Evolutionary conservation across 139 green algal genomes (phyloP).

Genomic region (Chlamydomonas urium): DNA sequence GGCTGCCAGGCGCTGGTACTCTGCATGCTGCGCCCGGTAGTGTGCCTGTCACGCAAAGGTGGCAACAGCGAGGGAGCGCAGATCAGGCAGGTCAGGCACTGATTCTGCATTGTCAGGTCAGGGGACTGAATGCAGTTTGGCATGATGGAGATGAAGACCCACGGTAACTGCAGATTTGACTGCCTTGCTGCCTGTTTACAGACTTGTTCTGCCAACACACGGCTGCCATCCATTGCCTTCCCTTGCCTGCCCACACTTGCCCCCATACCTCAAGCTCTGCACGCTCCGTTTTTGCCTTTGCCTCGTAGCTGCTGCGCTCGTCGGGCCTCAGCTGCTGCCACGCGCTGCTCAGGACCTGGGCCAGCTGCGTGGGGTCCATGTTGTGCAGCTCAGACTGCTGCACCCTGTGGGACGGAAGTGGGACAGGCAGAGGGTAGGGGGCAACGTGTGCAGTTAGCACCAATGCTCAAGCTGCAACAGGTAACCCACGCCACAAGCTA

Average conservation of each 20-base stretch:
- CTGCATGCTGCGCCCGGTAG: not conserved
- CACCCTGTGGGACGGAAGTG: not conserved
- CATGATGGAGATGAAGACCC: not conserved
- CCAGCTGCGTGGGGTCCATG: constrained; percentile 16
- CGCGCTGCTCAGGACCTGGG: constrained; percentile 22
- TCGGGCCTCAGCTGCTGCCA: constrained; percentile 25
- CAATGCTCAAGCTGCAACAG: no score
- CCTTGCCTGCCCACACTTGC: not conserved
- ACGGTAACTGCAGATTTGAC: not conserved
- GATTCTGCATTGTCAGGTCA: not conserved
- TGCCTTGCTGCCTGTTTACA: not conserved
- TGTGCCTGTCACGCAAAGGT: not conserved
- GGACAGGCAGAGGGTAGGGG: not conserved
- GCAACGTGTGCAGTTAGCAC: not conserved
- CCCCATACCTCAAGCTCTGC: not conserved
- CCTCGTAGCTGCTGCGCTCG: constrained; percentile 21
- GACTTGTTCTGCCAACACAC: not conserved
- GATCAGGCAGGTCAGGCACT: not conserved
- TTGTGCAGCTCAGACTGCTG: constrained; percentile 3
- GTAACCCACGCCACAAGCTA: not conserved
- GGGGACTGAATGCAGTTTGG: not conserved
- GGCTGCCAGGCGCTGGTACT: constrained; percentile 1
- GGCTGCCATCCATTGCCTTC: not conserved
- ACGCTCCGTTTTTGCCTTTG: not conserved
- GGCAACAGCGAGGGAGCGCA: not conserved